These are phyloP conservation scores for Diaporthe sp. DNA, from an alignment of 2,329 filamentous ascomycete genomes.

Conservation along the genomic window DNA sequence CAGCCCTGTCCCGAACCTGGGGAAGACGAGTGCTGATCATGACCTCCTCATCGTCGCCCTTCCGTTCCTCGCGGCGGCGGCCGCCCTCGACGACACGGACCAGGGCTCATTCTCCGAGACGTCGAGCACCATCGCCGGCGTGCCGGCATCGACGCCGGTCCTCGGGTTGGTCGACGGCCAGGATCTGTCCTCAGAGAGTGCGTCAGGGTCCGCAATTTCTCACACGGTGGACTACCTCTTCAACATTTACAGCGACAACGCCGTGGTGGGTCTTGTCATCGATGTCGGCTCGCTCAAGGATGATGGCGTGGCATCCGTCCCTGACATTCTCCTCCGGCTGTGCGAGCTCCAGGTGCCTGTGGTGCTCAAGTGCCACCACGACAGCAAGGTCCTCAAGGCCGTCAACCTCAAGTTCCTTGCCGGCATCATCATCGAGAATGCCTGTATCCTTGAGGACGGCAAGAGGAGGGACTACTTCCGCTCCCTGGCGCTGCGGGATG, in stretches of 20 bases:
- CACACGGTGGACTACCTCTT: constrained; percentile 39
- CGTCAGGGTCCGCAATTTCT: constrained; percentile 15
- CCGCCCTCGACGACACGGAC: constrained; percentile 34
- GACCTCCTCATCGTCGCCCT: constrained; percentile 43
- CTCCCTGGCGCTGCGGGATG: constrained; percentile 51
- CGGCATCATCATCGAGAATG: constrained; percentile 59
- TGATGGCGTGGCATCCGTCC: constrained; percentile 6
- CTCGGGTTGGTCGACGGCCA: constrained; percentile 43
- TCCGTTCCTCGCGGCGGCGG: constrained; percentile 32
- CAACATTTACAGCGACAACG: constrained; percentile 39
- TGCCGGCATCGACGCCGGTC: constrained; percentile 36
- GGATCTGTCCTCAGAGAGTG: constrained; percentile 34
- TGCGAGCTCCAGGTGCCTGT: constrained; percentile 41
- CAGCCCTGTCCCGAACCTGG: constrained; percentile 40
- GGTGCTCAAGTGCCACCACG: constrained; percentile 46
- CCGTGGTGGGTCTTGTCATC: constrained; percentile 43
- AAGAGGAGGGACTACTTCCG: constrained; percentile 60
- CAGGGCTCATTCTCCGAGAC: constrained; percentile 40
- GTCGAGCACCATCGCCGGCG: constrained; percentile 41
- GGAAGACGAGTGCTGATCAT: constrained; percentile 40
- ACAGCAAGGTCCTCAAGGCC: constrained; percentile 40
- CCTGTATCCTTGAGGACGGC: constrained; percentile 56
- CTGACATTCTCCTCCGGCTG: constrained; percentile 40
- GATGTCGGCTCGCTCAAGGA: constrained; percentile 34
- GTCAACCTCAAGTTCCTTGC: constrained; percentile 51